Percentiles rank a stretch among this genome's conserved stretches.
These are phyloP conservation scores for Geosmithia morbida DNA, from an alignment of 2,329 filamentous ascomycete species.

Conservation along the genomic window DNA sequence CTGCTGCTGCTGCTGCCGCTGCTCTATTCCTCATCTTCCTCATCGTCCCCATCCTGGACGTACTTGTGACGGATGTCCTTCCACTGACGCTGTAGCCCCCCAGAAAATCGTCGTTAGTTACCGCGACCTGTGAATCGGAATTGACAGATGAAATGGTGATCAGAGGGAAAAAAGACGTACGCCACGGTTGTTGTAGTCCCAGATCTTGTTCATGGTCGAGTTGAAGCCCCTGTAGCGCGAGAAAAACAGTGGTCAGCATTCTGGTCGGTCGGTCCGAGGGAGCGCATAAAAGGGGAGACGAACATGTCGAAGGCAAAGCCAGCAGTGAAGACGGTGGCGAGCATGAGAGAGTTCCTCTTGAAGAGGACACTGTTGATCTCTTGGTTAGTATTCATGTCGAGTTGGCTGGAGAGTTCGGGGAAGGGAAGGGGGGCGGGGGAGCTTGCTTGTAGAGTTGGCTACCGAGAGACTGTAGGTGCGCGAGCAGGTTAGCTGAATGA, in stretches of 20 bases:
- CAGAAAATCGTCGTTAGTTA: not conserved
- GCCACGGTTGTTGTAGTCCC: constrained; percentile 83
- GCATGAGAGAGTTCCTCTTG: constrained; percentile 77
- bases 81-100: constrained; percentile 72
- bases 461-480: constrained; percentile 19
- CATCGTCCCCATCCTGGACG: constrained; percentile 54
- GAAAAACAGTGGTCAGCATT: not conserved
- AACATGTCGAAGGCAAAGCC: constrained; percentile 95
- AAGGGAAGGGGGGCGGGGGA: constrained; percentile 4
- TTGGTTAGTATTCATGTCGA: constrained; percentile 9
- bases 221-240: constrained; percentile 57
- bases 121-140: constrained; percentile 10
- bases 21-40: constrained; percentile 18
- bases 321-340: constrained; percentile 70
- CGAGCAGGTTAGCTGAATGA: constrained; percentile 16
- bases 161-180: constrained; percentile 40
- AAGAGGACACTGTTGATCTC: constrained; percentile 53
- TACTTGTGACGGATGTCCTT: constrained; percentile 96
- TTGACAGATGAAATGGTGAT: not conserved
- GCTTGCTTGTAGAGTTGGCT: constrained; percentile 26
- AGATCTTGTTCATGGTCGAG: constrained; percentile 65
- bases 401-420: constrained; percentile 3
- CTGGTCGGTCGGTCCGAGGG: not conserved
- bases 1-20: not conserved
- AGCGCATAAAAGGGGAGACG: constrained; percentile 18